Conservation (phyloP, 2,329 filamentous ascomycete genomes). For the Fusarium subtropicale region DNA sequence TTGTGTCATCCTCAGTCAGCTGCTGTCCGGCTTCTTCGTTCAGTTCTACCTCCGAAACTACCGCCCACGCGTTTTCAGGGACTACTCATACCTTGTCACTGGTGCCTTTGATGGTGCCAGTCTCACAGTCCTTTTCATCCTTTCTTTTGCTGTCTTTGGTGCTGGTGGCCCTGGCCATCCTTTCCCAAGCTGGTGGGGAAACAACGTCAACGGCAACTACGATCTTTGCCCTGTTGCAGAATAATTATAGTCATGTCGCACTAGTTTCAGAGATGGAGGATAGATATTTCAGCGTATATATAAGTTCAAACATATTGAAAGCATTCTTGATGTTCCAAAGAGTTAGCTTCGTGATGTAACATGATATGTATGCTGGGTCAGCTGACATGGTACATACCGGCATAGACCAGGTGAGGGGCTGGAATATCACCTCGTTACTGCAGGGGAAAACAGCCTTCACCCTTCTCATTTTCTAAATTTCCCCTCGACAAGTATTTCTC, state of each 20-base stretch:
- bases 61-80: constrained; percentile 62
- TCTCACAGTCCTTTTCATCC: constrained; percentile 61
- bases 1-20: constrained; percentile 62
- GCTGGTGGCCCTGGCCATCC: constrained; percentile 57
- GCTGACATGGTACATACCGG: background rate
- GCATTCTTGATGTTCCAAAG: background rate
- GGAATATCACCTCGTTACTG: too few species aligned
- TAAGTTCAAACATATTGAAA: background rate
- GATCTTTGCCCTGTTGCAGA: constrained; percentile 59
- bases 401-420: background rate
- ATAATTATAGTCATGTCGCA: constrained; percentile 24
- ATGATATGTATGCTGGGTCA: background rate
- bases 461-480: background rate
- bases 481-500: rapidly evolving
- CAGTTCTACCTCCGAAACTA: constrained; percentile 67
- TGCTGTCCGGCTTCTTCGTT: constrained; percentile 59
- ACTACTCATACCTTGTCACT: constrained; percentile 65
- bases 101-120: constrained; percentile 66
- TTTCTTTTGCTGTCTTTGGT: constrained; percentile 68
- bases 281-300: background rate
- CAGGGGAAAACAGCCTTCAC: background rate
- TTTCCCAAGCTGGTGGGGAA: constrained; percentile 68
- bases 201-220: constrained; percentile 61
- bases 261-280: background rate
- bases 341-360: background rate